A percentile compares a stretch with the other conserved stretches of the same genome.
Conservation (phyloP, 768 basidiomycete genomes). For the Lactarius vividus region DNA sequence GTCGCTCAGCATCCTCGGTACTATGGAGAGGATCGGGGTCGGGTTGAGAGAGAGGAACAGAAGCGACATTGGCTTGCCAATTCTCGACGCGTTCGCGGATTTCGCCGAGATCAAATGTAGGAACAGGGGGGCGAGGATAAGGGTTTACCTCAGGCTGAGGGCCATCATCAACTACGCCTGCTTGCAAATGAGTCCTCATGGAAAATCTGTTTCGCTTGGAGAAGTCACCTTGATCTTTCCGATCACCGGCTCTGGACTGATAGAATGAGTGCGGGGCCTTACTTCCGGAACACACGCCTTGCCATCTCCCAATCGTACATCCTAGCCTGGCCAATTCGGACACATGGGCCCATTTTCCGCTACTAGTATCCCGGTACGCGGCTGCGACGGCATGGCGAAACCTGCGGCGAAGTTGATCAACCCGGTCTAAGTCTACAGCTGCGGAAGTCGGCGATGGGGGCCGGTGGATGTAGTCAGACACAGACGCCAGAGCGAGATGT, state of each 20-base stretch:
- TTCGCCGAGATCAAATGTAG: conserved; percentile 1
- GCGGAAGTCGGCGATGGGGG: conserved; percentile 18
- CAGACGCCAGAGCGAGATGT: conserved; percentile 18
- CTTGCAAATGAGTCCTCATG: conserved; percentile 7
- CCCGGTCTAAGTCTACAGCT: conserved; percentile 9
- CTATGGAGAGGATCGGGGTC: background rate
- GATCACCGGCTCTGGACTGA: background rate
- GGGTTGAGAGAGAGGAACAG: conserved; percentile 7
- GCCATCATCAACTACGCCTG: conserved; percentile 2
- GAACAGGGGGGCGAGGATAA: conserved; percentile 15
- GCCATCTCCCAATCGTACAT: conserved; percentile 23
- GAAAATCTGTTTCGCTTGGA: background rate
- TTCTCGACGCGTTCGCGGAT: conserved; percentile 18
- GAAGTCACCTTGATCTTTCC: conserved; percentile 15
- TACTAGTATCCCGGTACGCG: conserved; percentile 18
- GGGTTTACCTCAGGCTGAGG: background rate
- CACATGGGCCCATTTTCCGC: conserved; percentile 24
- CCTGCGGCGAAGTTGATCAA: conserved; percentile 12
- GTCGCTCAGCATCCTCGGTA: conserved; percentile 4
- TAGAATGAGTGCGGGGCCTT: background rate
- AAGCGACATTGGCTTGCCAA: conserved; percentile 18
- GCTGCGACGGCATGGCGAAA: conserved; percentile 19
- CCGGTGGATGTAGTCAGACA: conserved; percentile 10
- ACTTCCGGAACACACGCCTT: conserved; percentile 22
- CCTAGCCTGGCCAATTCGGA: conserved; percentile 23